A percentile compares a stretch with the other conserved stretches of the same genome.
Conservation (phyloP, 75 land plant species). For the Larix kaempferi region DNA sequence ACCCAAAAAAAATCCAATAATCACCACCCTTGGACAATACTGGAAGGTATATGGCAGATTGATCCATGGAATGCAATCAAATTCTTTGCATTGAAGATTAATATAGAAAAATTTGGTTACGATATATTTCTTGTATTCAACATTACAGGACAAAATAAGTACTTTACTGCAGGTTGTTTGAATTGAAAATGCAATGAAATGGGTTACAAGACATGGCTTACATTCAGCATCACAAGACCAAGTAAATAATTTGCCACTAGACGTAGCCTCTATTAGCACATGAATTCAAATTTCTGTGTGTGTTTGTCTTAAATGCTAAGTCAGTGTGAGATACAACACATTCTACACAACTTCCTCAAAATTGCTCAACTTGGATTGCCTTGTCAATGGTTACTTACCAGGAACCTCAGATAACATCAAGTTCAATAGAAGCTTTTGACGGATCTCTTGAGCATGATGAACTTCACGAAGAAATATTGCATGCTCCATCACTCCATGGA, state of each 20-base stretch:
- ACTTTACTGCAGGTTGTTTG: neutral
- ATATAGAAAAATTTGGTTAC: neutral
- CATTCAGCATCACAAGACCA: neutral
- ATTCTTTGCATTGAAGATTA: neutral
- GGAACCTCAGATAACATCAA: conserved; percentile 73
- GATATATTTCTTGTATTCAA: neutral
- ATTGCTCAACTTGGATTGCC: neutral
- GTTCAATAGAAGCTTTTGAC: conserved; percentile 59
- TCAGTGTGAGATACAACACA: neutral
- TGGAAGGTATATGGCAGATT: neutral
- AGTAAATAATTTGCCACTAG: neutral
- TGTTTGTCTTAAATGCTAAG: neutral
- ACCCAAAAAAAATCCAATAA: neutral
- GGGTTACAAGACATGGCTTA: conserved; percentile 2
- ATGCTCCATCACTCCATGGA: conserved; percentile 61
- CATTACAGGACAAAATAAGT: neutral
- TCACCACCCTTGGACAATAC: neutral
- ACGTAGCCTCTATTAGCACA: neutral
- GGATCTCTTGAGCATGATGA: conserved; percentile 61
- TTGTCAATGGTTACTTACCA: conserved; percentile 23
- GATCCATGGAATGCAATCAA: neutral
- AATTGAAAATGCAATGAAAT: neutral
- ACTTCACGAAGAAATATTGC: conserved; percentile 76
- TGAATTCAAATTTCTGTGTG: neutral
- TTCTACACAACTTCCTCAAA: neutral